Evolutionary conservation across 805 yeast species (phyloP), one percentile per base, ranked within the genome.

Genomic region (Schizosaccharomyces pombe): DNA sequence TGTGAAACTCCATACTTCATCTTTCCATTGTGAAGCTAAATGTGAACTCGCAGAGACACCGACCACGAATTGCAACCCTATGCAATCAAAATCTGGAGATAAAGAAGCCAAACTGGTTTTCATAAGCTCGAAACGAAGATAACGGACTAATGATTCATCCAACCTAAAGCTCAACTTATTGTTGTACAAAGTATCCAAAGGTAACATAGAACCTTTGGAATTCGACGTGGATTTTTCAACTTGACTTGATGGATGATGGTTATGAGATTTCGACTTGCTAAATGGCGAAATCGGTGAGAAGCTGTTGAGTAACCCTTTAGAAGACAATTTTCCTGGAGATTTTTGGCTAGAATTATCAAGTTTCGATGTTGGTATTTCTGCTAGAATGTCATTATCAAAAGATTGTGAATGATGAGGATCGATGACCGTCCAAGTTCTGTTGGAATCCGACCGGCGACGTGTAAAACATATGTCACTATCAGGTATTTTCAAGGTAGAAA

Each of bases 1-100:
- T 19, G 49, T 22, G 26, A 16, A 43, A 30, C 30, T 43, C 49
- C 49, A 43, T n/a, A 43, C 30, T 43, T 43, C 49, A 43, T 43
- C 49, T n/a, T 26, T 19, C 49, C 49, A 43, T 9, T 43, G 28
- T 6, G 49, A 26, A 43, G 30, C 28, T 22, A 22, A 30, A 2
- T 28, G 28, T 2, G 49, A 16, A 16, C 14, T 24, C 19, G 30
- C 30, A 16, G 28, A 22, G 14, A 43, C 49, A 26, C 49, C 30
- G 2, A 43, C 49, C 2, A 26, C 28, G 26, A 43, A 43, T 22
- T 43, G 49, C 14, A 43, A 6, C 19, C 19, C 26, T 1, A 43
- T 26, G 14, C 26, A 14, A 26, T 43, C 28, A 43, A 43, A 43
- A 5, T 5, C 28, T 5, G 30, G 9, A 3, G 28, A 19, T 5